Conservation (phyloP, 345 rosid genomes). For the Murraya paniculata region DNA sequence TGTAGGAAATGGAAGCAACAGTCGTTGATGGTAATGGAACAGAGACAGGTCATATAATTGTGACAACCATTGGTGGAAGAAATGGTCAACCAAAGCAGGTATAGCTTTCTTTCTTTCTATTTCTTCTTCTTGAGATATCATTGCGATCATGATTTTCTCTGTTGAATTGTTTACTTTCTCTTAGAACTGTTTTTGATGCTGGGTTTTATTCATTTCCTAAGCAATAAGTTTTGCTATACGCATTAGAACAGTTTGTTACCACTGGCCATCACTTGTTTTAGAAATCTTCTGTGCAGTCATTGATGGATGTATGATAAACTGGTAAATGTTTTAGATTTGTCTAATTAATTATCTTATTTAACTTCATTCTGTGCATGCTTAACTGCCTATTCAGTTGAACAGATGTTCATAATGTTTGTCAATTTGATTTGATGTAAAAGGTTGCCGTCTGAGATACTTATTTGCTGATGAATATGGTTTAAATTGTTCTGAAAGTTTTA, state of each 20-base stretch:
- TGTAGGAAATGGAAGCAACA: conserved; percentile 91
- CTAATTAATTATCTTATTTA: background rate
- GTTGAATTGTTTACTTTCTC: background rate
- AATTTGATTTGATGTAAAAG: background rate
- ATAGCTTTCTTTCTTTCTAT: background rate
- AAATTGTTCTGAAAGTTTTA: background rate
- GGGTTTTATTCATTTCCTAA: background rate
- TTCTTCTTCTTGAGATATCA: background rate
- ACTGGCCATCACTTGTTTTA: background rate
- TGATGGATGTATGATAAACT: background rate
- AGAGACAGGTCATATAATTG: conserved; percentile 93
- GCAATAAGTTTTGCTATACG: background rate
- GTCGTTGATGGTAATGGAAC: conserved; percentile 87
- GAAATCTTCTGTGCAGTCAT: background rate
- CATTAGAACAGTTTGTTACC: background rate
- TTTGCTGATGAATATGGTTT: background rate
- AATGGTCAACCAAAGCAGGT: conserved; percentile 98
- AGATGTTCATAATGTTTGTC: no score
- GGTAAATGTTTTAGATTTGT: background rate
- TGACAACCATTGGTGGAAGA: conserved; percentile 94
- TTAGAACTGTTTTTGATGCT: background rate
- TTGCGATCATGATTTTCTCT: background rate
- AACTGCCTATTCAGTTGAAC: background rate
- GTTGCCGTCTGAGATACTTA: background rate
- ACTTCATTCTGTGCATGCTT: background rate